Conservation (phyloP, 805 yeast genomes). For the Candida vartiovaarae region DNA sequence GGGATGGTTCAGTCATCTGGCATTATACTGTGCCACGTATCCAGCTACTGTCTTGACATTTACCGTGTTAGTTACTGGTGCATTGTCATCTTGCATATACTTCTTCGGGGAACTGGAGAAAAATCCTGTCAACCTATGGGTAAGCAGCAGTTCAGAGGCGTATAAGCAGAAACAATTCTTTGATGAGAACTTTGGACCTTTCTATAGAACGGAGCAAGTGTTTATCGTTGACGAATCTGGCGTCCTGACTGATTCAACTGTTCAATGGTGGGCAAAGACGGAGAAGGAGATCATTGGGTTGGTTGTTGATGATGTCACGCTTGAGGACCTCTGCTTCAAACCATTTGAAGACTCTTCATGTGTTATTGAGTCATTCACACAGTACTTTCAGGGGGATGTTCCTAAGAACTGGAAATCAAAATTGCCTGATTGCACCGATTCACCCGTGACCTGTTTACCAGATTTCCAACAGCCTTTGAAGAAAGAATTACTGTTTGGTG, state of each 20-base stretch:
- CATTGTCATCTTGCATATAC: constrained; percentile 46
- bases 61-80: constrained; percentile 32
- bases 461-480: constrained; percentile 85
- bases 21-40: constrained; percentile 50
- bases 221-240: constrained; percentile 67
- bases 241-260: constrained; percentile 59
- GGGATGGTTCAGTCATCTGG: constrained; percentile 40
- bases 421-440: constrained; percentile 54
- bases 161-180: constrained; percentile 58
- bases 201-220: constrained; percentile 82
- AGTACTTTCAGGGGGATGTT: constrained; percentile 70
- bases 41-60: constrained; percentile 49
- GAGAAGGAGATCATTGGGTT: constrained; percentile 46
- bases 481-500: constrained; percentile 65
- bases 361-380: constrained; percentile 82
- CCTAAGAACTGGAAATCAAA: constrained; percentile 49
- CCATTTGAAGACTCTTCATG: constrained; percentile 73
- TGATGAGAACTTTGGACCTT: constrained; percentile 84
- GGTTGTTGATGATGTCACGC: constrained; percentile 28
- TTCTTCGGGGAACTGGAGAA: constrained; percentile 56
- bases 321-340: constrained; percentile 72
- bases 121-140: constrained; percentile 86
- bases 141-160: constrained; percentile 68
- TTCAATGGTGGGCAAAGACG: constrained; percentile 86
- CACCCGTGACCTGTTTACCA: constrained; percentile 89